These are phyloP conservation scores for Plenodomus lindquistii DNA, from an alignment of 2,329 filamentous ascomycete species.

Conservation along the genomic window DNA sequence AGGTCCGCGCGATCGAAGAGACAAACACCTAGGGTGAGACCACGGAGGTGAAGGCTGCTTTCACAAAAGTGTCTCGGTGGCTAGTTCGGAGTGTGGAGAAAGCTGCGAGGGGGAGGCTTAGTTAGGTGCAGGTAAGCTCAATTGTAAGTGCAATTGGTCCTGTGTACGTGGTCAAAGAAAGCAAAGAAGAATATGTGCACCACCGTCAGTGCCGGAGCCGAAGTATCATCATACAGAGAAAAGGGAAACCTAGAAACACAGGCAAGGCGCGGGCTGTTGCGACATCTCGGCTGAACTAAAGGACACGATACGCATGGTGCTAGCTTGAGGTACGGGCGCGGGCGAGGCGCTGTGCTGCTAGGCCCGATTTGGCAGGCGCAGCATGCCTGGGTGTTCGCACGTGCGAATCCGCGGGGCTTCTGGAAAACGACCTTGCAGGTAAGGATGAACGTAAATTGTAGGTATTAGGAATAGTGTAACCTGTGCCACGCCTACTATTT, in stretches of 20 bases:
- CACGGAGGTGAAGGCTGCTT: conserved; percentile 14
- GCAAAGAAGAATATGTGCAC: conserved; percentile 24
- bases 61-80: conserved; percentile 9
- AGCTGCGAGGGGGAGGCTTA: too few species aligned
- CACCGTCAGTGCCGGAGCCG: conserved; percentile 26
- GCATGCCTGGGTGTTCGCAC: conserved; percentile 15
- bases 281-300: conserved; percentile 33
- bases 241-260: conserved; percentile 19
- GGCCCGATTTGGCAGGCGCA: conserved; percentile 17
- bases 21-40: conserved; percentile 13
- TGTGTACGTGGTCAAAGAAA: conserved; percentile 3
- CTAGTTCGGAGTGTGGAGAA: conserved; percentile 3
- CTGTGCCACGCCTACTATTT: not conserved
- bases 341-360: conserved; percentile 23
- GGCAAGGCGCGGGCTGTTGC: conserved; percentile 25
- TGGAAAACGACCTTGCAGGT: not conserved
- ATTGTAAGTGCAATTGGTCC: conserved; percentile 17
- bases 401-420: conserved; percentile 7
- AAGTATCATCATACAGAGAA: conserved; percentile 27
- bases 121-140: not conserved
- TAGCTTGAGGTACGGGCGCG: conserved; percentile 6
- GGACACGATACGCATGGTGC: conserved; percentile 38
- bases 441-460: not conserved
- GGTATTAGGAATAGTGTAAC: not conserved
- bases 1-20: not conserved